A percentile compares a stretch with the other conserved stretches of the same genome.
phyloP scores from a whole-genome alignment of 805 yeast species.

The Candida wancherniae region DNA sequence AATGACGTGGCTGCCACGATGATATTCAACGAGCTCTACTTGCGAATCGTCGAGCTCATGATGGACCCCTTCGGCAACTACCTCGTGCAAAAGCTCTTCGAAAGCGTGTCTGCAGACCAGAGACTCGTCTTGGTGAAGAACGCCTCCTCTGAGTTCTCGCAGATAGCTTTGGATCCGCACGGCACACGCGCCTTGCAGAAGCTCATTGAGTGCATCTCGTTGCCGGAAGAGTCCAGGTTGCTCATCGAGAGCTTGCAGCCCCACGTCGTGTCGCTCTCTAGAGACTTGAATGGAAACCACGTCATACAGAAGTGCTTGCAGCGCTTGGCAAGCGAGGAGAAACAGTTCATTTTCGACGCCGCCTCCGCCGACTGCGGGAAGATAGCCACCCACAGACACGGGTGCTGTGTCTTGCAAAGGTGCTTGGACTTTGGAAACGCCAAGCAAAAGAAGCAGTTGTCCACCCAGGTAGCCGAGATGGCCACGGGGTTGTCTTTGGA shows the following conservation, averaged over 20 bases:
- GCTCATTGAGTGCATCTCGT: slow-evolving; percentile 73
- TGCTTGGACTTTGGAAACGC: slow-evolving; percentile 85
- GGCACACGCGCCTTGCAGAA: slow-evolving; percentile 96
- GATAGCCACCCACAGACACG: slow-evolving; percentile 93
- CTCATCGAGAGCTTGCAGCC: slow-evolving; percentile 56
- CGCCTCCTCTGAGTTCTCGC: slow-evolving; percentile 67
- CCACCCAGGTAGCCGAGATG: slow-evolving; percentile 60
- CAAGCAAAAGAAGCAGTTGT: slow-evolving; percentile 63
- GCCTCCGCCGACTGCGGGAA: slow-evolving; percentile 67
- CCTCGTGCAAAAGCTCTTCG: slow-evolving; percentile 83
- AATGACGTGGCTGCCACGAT: slow-evolving; percentile 56
- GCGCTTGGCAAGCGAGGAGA: slow-evolving; percentile 57
- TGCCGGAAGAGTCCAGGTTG: slow-evolving; percentile 66
- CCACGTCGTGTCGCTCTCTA: slow-evolving; percentile 72
- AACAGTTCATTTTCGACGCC: slow-evolving; percentile 87
- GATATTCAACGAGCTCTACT: slow-evolving; percentile 76
- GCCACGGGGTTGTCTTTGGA: slow-evolving; percentile 73
- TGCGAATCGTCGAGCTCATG: slow-evolving; percentile 83
- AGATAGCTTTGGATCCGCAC: slow-evolving; percentile 87
- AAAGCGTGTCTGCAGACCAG: slow-evolving; percentile 65
- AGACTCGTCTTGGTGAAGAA: slow-evolving; percentile 63
- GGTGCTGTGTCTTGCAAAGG: slow-evolving; percentile 90
- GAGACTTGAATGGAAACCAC: slow-evolving; percentile 94
- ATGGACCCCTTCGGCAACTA: slow-evolving; percentile 97
- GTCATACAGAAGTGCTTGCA: slow-evolving; percentile 91